Base-by-base conservation (phyloP, 2,329 filamentous ascomycete genomes). In the Microascus cirrosus region DNA sequence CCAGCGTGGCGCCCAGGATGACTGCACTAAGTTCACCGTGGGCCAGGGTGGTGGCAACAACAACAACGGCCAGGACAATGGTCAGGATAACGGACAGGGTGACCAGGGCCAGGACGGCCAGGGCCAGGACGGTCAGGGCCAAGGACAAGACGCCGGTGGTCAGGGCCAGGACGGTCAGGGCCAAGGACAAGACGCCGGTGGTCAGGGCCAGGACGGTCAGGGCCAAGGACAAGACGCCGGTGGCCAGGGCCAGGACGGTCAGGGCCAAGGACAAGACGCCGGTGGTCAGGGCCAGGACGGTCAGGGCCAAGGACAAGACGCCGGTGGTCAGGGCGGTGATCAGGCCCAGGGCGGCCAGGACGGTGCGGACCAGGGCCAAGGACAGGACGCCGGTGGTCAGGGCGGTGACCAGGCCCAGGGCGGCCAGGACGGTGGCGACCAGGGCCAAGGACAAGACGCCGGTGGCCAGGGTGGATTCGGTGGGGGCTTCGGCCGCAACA, bases 1-100 rank as follows among this genome's bases (percentile, higher is more conserved):
- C 58, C 83, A 86, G 71, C 80, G 84, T 68, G 84, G 84, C 69
- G 75, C 80, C 53, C 83, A 86, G 67, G 84, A 87, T 64, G 83
- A 86, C 66, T 86, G 83, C 67, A 72, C 77, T 55, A 81, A 81
- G 65, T 82, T 85, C 65, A 80, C 75, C 52, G 81, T 83, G n/a
- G 68, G 64, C 32, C 61, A 45, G 48, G 63, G 59, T 34, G 67
- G 65, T 50, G 61, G 59, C 36, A 39, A 22, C 8, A 34, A 6
- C 36, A 25, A 20, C 51, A 59, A 63, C 35, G 61, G 61, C 53
- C 54, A 57, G 15, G 53, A 54, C 52, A 60, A 65, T 58, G 61
- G 45, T 36, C 52, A 55, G 50, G 60, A 64, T 58, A 60, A 60
- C 39, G 60, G n/a, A n/a, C n/a, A n/a, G n/a, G n/a, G 48, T 28